Conservation (phyloP, 177 flowering plant species). For the Vitis hybrid region DNA sequence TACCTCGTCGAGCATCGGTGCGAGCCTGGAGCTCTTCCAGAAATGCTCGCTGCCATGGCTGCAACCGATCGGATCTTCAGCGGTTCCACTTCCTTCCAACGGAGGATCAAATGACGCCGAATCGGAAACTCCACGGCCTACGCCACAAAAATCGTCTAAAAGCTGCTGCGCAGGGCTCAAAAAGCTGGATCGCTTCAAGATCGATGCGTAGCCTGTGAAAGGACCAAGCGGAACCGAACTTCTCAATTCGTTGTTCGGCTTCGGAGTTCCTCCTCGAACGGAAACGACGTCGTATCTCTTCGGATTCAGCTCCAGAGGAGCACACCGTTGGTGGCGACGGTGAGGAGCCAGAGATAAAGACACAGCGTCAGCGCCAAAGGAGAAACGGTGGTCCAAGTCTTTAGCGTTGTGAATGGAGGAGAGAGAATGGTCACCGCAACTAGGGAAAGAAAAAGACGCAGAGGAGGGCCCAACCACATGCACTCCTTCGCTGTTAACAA, state of each 20-base stretch:
- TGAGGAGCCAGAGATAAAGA: conserved; percentile 51
- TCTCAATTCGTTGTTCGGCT: conserved; percentile 18
- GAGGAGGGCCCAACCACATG: background rate
- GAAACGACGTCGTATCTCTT: conserved; percentile 11
- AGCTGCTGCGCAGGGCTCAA: conserved; percentile 69
- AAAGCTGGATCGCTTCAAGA: conserved; percentile 60
- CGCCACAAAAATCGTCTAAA: conserved; percentile 59
- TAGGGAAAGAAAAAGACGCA: conserved; percentile 22
- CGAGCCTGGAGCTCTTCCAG: conserved; percentile 44
- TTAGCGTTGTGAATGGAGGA: conserved; percentile 12
- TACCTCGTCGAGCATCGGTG: conserved; percentile 70
- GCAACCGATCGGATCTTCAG: conserved; percentile 9
- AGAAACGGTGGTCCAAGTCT: conserved; percentile 18
- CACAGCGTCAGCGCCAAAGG: conserved; percentile 23
- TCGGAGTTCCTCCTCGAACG: conserved; percentile 6
- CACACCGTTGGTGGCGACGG: background rate
- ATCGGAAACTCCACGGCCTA: conserved; percentile 30
- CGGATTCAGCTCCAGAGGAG: conserved; percentile 27
- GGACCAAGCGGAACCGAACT: conserved; percentile 61
- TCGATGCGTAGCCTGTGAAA: conserved; percentile 64
- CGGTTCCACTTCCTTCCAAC: conserved; percentile 11
- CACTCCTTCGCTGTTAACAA: too few species aligned
- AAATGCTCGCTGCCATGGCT: conserved; percentile 28
- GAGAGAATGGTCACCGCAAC: conserved; percentile 11
- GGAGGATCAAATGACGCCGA: conserved; percentile 17